phyloP scores from a whole-genome alignment of 1,139 yeast genomes.

The Geotrichum phurueaensis region DNA sequence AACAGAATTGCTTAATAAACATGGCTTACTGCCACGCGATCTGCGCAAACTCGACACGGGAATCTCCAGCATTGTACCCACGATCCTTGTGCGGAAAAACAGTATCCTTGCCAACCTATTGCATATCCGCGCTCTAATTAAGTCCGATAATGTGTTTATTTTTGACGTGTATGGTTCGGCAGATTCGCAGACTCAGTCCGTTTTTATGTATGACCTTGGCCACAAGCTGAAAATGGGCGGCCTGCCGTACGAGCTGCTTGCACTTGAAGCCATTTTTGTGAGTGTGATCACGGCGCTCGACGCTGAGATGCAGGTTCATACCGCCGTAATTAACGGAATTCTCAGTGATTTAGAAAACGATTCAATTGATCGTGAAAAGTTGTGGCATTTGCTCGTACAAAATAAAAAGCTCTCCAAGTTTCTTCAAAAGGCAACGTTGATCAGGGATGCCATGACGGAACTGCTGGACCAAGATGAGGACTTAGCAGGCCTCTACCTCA shows the following conservation, averaged over 20 bases:
- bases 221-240: constrained; percentile 57
- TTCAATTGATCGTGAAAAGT: constrained; percentile 65
- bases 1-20: constrained; percentile 64
- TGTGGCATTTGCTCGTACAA: constrained; percentile 71
- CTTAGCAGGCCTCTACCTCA: constrained; percentile 74
- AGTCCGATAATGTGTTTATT: constrained; percentile 70
- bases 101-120: constrained; percentile 75
- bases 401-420: constrained; percentile 77
- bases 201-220: constrained; percentile 81
- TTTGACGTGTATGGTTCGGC: constrained; percentile 67
- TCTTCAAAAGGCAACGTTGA: constrained; percentile 74
- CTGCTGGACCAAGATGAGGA: constrained; percentile 88
- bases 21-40: constrained; percentile 75
- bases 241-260: constrained; percentile 71
- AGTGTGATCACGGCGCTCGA: constrained; percentile 78
- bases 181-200: constrained; percentile 60
- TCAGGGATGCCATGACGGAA: constrained; percentile 82
- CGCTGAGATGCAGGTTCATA: constrained; percentile 74
- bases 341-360: constrained; percentile 76
- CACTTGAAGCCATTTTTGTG: constrained; percentile 79
- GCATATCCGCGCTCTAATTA: constrained; percentile 81
- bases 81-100: constrained; percentile 69
- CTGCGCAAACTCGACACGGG: constrained; percentile 83
- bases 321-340: constrained; percentile 69
- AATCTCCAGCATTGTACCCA: constrained; percentile 81